These are phyloP conservation scores for Neospora caninum DNA, from an alignment of 169 alveolate species.

Conservation along the genomic window DNA sequence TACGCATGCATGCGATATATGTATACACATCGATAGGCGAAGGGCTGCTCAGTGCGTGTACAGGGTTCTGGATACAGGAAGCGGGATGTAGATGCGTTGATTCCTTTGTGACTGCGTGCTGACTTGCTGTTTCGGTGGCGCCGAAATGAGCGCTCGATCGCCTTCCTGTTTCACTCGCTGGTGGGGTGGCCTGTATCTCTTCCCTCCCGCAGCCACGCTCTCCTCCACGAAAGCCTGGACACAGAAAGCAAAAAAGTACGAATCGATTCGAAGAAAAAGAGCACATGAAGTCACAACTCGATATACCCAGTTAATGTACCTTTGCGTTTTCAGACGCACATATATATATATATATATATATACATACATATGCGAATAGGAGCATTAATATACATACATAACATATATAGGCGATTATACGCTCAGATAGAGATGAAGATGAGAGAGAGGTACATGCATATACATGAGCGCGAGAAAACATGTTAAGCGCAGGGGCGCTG, in stretches of 20 bases:
- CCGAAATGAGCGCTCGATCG: not conserved
- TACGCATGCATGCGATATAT: not conserved
- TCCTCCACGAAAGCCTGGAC: not conserved
- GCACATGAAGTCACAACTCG: no score
- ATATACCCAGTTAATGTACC: no score
- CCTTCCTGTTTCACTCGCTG: not conserved
- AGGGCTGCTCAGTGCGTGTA: no score
- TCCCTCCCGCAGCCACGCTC: slow-evolving; percentile 24
- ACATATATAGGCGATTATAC: not conserved
- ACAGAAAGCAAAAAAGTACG: not conserved
- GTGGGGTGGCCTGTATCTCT: not conserved
- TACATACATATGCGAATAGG: no score
- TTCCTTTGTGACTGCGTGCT: not conserved
- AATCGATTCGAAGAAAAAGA: not conserved
- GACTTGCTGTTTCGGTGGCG: not conserved
- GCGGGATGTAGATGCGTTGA: no score
- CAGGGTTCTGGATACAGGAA: not conserved
- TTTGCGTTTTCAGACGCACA: no score
- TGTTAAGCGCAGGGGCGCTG: no score
- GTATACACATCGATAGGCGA: no score
- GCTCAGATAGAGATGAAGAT: not conserved
- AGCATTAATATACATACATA: not conserved
- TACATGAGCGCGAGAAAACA: no score
- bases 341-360: no score
- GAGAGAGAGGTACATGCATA: no score